Evolutionary conservation across 495 filamentous ascomycete species (phyloP).

Genomic region (Ascobolus immersus): DNA sequence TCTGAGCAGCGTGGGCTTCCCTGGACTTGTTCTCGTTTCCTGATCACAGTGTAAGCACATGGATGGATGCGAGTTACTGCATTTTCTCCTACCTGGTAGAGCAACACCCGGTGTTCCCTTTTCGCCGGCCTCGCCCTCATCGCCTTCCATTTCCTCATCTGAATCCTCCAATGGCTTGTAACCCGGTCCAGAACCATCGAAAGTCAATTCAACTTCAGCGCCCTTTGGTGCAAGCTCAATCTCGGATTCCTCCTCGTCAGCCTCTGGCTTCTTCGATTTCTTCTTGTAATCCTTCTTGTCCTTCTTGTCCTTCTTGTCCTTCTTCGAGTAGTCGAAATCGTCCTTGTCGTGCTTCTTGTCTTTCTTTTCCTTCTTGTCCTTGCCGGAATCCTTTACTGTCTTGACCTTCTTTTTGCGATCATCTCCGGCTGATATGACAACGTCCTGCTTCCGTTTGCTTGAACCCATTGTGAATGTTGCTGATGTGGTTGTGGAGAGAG

Average conservation of each 20-base stretch:
- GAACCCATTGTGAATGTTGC: slow-evolving; percentile 10
- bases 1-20: slow-evolving; percentile 83
- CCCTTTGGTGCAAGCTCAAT: background rate
- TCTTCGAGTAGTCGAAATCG: slow-evolving; percentile 4
- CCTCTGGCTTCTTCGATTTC: slow-evolving; percentile 3
- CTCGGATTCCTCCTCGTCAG: background rate
- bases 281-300: slow-evolving; percentile 4
- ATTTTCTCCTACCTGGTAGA: slow-evolving; percentile 3
- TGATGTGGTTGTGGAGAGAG: too few relatives aligned
- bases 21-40: slow-evolving; percentile 25
- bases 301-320: slow-evolving; percentile 5
- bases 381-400: background rate
- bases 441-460: slow-evolving; percentile 14
- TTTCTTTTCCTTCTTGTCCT: slow-evolving; percentile 6
- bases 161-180: background rate
- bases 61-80: background rate
- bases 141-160: background rate
- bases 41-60: slow-evolving; percentile 5
- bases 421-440: background rate
- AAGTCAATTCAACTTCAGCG: background rate
- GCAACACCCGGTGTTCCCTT: slow-evolving; percentile 1
- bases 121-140: background rate
- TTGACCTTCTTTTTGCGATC: slow-evolving; percentile 9
- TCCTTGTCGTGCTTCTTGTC: slow-evolving; percentile 3
- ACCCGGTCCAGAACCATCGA: background rate